Percentiles rank a stretch among this genome's conserved stretches.
phyloP scores from a whole-genome alignment of 2,329 filamentous ascomycete species.

The Colletotrichum navitas region DNA sequence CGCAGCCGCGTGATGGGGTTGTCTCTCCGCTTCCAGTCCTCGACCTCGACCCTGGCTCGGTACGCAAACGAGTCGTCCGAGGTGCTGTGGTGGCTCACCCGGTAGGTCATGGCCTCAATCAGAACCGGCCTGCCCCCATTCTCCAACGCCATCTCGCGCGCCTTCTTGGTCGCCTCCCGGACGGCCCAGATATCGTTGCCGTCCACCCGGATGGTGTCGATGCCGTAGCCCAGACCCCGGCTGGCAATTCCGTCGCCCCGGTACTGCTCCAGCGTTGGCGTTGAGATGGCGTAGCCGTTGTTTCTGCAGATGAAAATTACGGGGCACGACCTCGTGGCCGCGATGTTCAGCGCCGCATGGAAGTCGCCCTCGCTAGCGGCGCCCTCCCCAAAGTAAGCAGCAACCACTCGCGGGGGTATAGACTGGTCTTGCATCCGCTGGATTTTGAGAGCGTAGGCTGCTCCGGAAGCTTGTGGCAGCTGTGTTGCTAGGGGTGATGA shows the following conservation, averaged over 20 bases:
- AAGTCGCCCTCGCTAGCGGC: constrained; percentile 93
- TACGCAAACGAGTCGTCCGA: constrained; percentile 98
- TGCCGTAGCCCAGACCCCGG: constrained; percentile 90
- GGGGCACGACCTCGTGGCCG: constrained; percentile 87
- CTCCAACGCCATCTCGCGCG: constrained; percentile 81
- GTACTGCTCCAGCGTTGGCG: constrained; percentile 90
- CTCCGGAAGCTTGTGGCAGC: constrained; percentile 88
- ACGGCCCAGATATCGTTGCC: constrained; percentile 97
- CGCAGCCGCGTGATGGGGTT: constrained; percentile 88
- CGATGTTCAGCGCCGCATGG: constrained; percentile 91
- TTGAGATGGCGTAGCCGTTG: constrained; percentile 93
- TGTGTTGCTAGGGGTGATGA: constrained; percentile 88
- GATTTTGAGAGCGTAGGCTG: constrained; percentile 88
- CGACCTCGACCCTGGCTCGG: constrained; percentile 91
- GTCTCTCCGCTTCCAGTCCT: constrained; percentile 92
- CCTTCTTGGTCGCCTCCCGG: constrained; percentile 81
- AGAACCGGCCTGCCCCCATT: constrained; percentile 86
- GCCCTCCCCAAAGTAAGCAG: constrained; percentile 91
- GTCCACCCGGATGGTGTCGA: constrained; percentile 91
- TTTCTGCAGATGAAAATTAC: constrained; percentile 93
- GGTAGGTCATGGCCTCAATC: constrained; percentile 97
- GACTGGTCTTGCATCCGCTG: constrained; percentile 80
- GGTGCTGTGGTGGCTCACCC: constrained; percentile 97
- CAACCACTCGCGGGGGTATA: constrained; percentile 75
- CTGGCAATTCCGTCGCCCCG: constrained; percentile 91